Evolutionary conservation across 108 stramenopile genomes (phyloP).

Genomic region (Phaeodactylum tricornutum): DNA sequence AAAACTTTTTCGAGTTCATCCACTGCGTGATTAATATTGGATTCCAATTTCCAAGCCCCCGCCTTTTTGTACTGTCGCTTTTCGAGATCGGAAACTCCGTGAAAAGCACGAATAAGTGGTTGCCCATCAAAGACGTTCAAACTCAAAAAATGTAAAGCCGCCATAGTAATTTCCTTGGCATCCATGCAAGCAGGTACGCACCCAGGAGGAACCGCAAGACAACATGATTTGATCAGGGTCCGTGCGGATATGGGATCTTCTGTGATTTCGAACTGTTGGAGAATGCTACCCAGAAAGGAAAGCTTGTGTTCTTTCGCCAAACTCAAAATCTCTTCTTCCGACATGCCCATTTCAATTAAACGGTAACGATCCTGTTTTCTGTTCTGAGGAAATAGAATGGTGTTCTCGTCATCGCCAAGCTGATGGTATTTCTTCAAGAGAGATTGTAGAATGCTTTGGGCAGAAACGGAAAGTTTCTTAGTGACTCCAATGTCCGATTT

Average conservation of each 20-base stretch:
- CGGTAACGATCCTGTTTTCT: no score
- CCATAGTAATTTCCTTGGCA: constrained; percentile 64
- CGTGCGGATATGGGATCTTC: constrained; percentile 1
- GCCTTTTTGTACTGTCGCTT: constrained; percentile 24
- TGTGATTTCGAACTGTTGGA: no score
- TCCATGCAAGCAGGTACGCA: constrained; percentile 56
- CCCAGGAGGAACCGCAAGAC: constrained; percentile 47
- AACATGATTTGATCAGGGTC: constrained; percentile 35
- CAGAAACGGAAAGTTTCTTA: no score
- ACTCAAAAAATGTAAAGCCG: constrained; percentile 55
- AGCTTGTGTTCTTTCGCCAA: no score
- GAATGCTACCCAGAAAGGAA: no score
- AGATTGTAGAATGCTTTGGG: no score
- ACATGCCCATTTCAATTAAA: no score
- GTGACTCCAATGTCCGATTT: no score
- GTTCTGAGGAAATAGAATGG: no score
- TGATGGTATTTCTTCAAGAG: no score
- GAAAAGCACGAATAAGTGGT: constrained; percentile 21
- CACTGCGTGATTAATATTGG: constrained; percentile 13
- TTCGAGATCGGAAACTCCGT: constrained; percentile 22
- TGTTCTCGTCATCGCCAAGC: no score
- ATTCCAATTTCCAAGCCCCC: constrained; percentile 21
- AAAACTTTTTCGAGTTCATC: constrained; percentile 25
- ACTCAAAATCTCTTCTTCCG: no score
- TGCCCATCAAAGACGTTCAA: constrained; percentile 5